These are phyloP conservation scores for Quercus engelmannii DNA, from an alignment of 306 rosid genomes.

Conservation along the genomic window DNA sequence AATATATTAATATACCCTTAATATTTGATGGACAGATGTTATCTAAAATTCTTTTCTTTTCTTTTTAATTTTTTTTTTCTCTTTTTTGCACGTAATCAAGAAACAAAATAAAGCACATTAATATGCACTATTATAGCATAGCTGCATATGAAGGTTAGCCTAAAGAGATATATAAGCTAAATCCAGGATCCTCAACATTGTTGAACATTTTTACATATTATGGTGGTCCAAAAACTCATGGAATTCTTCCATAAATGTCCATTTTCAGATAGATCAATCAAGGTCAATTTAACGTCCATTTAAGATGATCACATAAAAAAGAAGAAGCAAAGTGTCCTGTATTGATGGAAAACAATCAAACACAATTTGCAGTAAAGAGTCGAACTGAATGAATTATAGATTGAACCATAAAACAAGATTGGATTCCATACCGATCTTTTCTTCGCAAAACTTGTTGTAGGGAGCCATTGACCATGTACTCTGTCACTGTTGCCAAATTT, in stretches of 20 bases:
- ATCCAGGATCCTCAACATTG: background rate
- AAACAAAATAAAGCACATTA: background rate
- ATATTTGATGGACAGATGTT: no score
- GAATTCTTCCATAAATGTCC: background rate
- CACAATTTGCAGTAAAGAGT: background rate
- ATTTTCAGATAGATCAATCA: background rate
- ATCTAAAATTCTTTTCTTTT: no score
- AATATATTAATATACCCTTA: no score
- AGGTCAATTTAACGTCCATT: background rate
- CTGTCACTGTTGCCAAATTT: slow-evolving; percentile 35
- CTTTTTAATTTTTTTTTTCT: no score
- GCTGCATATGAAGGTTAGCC: no score
- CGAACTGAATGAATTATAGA: background rate
- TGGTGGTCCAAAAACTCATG: background rate
- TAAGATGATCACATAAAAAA: background rate
- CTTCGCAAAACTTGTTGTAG: slow-evolving; percentile 28
- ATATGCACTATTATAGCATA: background rate
- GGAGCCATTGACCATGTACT: slow-evolving; percentile 37
- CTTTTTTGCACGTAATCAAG: background rate
- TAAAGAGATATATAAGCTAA: background rate
- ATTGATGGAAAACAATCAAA: background rate
- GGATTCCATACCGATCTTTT: slow-evolving; percentile 24
- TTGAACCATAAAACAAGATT: background rate
- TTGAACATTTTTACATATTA: background rate
- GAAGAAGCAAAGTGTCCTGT: background rate